Base-by-base conservation (phyloP, 352 stramenopile genomes). In the Phytophthora pisi region DNA sequence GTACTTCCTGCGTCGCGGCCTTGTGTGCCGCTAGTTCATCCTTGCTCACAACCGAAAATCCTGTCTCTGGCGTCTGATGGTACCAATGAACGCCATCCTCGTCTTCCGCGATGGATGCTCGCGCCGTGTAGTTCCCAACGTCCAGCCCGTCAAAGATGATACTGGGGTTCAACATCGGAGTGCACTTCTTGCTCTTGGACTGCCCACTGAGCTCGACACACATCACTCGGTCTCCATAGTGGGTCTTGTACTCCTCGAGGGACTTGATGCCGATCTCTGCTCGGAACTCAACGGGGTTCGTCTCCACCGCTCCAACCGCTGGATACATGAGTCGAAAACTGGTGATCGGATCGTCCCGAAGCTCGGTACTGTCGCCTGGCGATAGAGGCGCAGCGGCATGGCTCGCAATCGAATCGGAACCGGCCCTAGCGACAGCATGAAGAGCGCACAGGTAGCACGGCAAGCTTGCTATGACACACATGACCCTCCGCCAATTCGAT, bases 201-300 rank as follows among this genome's bases (percentile, higher is more conserved):
- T 18, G 28, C 4, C 58, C 64, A 31, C 15, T 51, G 28, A 76
- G 20, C 26, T 76, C 58, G 6, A 73, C 53, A 16, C 68, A 76
- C 5, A 76, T 26, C 16, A 66, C 18, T 51, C 56, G 57, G 7
- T 62, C 57, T 54, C 8, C 24, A 30, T 52, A 66, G 18, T 62
- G 30, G 28, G 16, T 9, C 16, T 57, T 61, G 15, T 66, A 66
- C 4, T 45, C 5, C 10, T 71, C 38, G 5, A 71, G 50, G 0
- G 57, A 66, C 1, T 49, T 18, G 11, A 53, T 34, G 0, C 64
- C 28, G 5, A 66, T 26, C 26, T 71, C 64, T 1, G 24, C 51
- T 31, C 51, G 57, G 43, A 71, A 66, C 16, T 50, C 34, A n/a
- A 66, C 10, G 8, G 64, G 57, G 36, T 55, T 20, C 10, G 26